Evolutionary conservation across 306 rosid species (phyloP), one percentile per base, ranked within the genome.

Genomic region (Castanea sativa): DNA sequence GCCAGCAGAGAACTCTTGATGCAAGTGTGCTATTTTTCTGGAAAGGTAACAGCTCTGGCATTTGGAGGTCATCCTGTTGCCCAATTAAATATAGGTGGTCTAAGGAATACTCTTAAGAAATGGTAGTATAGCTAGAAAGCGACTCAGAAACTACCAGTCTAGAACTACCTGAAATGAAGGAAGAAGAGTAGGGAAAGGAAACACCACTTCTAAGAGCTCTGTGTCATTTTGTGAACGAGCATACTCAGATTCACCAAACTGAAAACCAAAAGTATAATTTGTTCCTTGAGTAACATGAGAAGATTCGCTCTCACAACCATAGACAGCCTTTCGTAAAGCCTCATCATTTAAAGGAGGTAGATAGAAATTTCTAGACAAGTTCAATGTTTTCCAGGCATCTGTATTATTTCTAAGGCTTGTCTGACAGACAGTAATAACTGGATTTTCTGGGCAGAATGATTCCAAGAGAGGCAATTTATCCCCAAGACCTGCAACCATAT

Each of bases 1-100:
- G 81, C 98, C 99, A 95, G 53, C 80, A 78, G 75, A 95, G 97
- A 85, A 92, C 90, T 82, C 89, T 91, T 75, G 97, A 95, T 70
- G 97, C 82, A 85, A 95, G 97, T 67, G 94, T 92, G 91, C 98
- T 86, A 82, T 92, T 95, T 88, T 91, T 91, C 90, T 95, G 99
- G 88, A 87, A 90, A 83, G 99, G 99, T 72, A 95, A 84, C 82
- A 91, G 94, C 86, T 92, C 94, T 43, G 97, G 92, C 85, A 90
- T 86, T 21, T 80, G 81, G 83, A 86, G 84, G 83, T 86, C 90
- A 83, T 87, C 98, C 99, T 95, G 96, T 63, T 69, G 82, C 77
- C 85, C 63, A 63, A 89, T 83, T 19, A 75, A 63, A 79, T 63
- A 58, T n/a, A 65, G 51, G 56, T 87, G 51, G 56, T 87, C 73